These are phyloP conservation scores for Cymodocea nodosa DNA, from an alignment of 116 monocot species.

Conservation along the genomic window DNA sequence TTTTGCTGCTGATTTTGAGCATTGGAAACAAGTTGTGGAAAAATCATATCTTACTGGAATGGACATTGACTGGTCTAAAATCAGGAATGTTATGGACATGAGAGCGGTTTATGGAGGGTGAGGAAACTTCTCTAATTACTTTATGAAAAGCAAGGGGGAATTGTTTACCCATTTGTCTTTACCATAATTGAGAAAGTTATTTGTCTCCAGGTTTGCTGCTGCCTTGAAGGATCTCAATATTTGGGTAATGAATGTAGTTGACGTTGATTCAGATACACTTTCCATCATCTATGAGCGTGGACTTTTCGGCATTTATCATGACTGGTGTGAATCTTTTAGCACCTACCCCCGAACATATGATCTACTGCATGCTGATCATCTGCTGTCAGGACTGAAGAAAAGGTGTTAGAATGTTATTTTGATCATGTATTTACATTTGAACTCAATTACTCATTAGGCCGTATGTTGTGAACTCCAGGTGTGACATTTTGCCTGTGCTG, in stretches of 20 bases:
- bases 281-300: constrained; percentile 91
- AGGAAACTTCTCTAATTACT: background rate
- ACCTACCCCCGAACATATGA: constrained; percentile 89
- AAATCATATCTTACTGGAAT: constrained; percentile 76
- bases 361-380: constrained; percentile 90
- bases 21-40: constrained; percentile 64
- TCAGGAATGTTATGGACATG: constrained; percentile 91
- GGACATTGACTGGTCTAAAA: constrained; percentile 80
- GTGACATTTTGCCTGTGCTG: constrained; percentile 57
- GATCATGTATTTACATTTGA: background rate
- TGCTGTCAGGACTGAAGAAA: constrained; percentile 82
- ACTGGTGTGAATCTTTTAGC: constrained; percentile 97
- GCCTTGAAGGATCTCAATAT: constrained; percentile 61
- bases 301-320: constrained; percentile 83
- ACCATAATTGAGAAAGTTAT: no score
- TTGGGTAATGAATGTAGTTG: constrained; percentile 97
- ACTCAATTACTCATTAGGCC: background rate
- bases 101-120: constrained; percentile 89
- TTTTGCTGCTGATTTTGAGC: constrained; percentile 57
- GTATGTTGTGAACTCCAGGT: constrained; percentile 33
- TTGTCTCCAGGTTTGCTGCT: constrained; percentile 59
- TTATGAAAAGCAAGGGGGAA: no score
- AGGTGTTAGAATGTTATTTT: constrained; percentile 25
- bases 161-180: no score
- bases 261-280: constrained; percentile 81